Evolutionary conservation across 805 yeast genomes (phyloP), one percentile per base, ranked within the genome.

Genomic region (Kodamaea leandrae): DNA sequence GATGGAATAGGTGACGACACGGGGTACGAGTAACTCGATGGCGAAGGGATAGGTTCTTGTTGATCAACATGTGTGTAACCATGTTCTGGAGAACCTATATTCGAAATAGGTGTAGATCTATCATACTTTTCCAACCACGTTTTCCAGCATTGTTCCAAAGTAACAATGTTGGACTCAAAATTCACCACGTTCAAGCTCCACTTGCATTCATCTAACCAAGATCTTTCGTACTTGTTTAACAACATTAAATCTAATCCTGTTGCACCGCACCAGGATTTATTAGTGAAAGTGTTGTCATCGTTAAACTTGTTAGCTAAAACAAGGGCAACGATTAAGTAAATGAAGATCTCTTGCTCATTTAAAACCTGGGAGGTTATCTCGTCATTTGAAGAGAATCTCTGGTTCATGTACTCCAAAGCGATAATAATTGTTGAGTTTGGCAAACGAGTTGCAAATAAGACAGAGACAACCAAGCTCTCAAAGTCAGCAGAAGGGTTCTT

Each of bases 201-300:
- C 45, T 78, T 64, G 38, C 82, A 71, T 24, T 71, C 68, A 7
- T 57, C 53, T 45, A 87, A 71, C 91, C 95, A 91, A 33, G 66
- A 69, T 40, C 76, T 76, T 67, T 91, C 99, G 46, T 78, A 66
- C 13, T 58, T 54, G 54, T 90, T 88, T 47, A 91, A 72, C 25
- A 74, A 63, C 2, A 56, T 55, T 36, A 86, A 71, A 5, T 77
- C 63, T 47, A 91, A 74, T 14, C 95, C 95, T 4, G 96, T 86
- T n/a, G 97, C 98, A 47, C 88, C 89, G 30, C 88, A 78, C 99
- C 99, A 91, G 6, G 96, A 87, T 55, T 81, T 82, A 66, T 91
- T 91, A 46, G 96, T 88, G 59, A 91, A 91, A 20, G 97, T 91
- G 66, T 91, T 89, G 67, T 91, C 99, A 64, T 91, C 98, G 59